Percentiles rank a stretch among this genome's conserved stretches.
These are phyloP conservation scores for Trichoderma aggressivum DNA, from an alignment of 2,329 filamentous ascomycete genomes.

Conservation along the genomic window DNA sequence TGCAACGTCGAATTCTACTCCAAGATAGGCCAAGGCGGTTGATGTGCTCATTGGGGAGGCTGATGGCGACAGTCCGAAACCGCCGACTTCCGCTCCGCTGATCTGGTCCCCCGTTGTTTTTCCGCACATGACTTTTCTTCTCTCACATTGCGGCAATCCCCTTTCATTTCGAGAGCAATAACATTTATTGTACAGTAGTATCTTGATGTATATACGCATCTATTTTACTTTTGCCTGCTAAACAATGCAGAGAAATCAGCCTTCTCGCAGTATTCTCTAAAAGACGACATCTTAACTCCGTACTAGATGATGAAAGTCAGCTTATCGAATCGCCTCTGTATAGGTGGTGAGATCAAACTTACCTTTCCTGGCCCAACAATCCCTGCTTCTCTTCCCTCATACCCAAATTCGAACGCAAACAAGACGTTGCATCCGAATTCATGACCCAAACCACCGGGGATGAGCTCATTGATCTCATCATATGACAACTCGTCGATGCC, in stretches of 20 bases:
- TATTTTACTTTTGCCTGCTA: neutral
- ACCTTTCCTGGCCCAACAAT: neutral
- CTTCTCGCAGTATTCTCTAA: neutral
- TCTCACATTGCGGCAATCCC: neutral
- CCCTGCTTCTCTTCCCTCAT: neutral
- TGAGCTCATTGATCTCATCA: neutral
- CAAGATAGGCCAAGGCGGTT: neutral
- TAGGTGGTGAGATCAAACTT: neutral
- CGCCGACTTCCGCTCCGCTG: slow-evolving; percentile 20
- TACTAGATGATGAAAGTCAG: neutral
- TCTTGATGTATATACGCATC: neutral
- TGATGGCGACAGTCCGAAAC: slow-evolving; percentile 28
- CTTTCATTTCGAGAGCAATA: neutral
- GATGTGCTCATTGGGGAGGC: slow-evolving; percentile 20
- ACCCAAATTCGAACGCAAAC: neutral
- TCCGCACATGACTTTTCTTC: neutral
- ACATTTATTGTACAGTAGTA: neutral
- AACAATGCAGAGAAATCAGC: neutral
- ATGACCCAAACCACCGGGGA: neutral
- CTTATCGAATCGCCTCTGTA: neutral
- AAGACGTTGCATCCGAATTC: neutral
- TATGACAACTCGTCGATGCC: neutral
- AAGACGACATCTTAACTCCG: neutral
- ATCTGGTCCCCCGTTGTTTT: neutral
- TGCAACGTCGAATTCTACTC: neutral